Base-by-base conservation (phyloP, 1,284 basidiomycete species). In the Mycosarcoma maydis region DNA sequence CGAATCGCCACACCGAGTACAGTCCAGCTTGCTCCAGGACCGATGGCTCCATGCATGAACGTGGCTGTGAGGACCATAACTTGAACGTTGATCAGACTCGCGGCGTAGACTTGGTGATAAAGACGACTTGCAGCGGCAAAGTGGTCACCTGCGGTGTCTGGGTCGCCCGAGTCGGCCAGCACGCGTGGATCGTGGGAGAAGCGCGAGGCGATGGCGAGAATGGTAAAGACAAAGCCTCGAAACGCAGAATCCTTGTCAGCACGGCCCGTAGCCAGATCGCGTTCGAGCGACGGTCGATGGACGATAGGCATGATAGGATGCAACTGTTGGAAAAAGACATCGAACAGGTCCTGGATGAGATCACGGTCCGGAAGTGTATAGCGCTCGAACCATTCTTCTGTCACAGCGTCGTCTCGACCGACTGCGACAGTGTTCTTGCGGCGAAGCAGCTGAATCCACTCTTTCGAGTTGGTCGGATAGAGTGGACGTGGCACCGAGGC, bases 291-390 rank as follows among this genome's bases (percentile, higher is more conserved):
- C 4, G 65, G 72, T 1, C 71, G 66, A 41, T 78, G 76, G 16
- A 78, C 41, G 42, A 78, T 72, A 38, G 76, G 76, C 60, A 78
- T 67, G 36, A 78, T 62, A 7, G 76, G 76, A 54, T 75, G 68
- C 20, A 78, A 38, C 14, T 53, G 56, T 20, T 56, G 29, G 37
- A 78, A 78, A 26, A 55, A 78, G 24, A 75, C 47, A 26, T 75
- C 61, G 20, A 77, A 39, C 19, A 78, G 55, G 19, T 65, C 62
- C 1, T 56, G 39, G 43, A 76, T 51, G 19, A 75, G 51, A 29
- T 74, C 70, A 16, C 40, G 43, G n/a, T 55, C 54, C 6, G 76
- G 76, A 2, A 78, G 67, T 11, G 50, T 66, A 39, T 76, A 73
- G 37, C 74, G 65, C 24, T 70, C 56, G 41, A 75, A 65, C 76